These are phyloP conservation scores for Auricularia auricula-judae DNA, from an alignment of 768 basidiomycete species.

Conservation along the genomic window DNA sequence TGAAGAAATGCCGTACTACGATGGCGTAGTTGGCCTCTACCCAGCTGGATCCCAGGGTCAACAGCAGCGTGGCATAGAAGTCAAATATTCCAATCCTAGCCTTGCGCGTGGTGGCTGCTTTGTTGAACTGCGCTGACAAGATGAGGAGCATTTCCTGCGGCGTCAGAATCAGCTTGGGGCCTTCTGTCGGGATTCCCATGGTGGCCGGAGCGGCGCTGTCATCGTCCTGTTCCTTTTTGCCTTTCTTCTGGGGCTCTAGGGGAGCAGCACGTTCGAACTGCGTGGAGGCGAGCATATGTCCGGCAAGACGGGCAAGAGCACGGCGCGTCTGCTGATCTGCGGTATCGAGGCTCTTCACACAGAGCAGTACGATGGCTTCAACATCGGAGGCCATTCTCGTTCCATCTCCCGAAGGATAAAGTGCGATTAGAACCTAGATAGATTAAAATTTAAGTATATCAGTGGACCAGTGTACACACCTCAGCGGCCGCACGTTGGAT, in stretches of 20 bases:
- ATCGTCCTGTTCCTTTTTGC: slow-evolving; percentile 49
- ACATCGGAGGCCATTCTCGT: slow-evolving; percentile 57
- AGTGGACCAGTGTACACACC: slow-evolving; percentile 27
- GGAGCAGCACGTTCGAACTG: slow-evolving; percentile 53
- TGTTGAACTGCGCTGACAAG: slow-evolving; percentile 75
- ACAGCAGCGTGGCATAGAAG: slow-evolving; percentile 71
- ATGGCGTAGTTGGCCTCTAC: slow-evolving; percentile 76
- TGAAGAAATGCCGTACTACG: slow-evolving; percentile 67
- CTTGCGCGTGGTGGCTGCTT: slow-evolving; percentile 51
- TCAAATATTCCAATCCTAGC: slow-evolving; percentile 81
- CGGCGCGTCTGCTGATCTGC: slow-evolving; percentile 79
- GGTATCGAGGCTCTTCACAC: slow-evolving; percentile 64
- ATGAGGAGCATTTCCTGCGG: slow-evolving; percentile 73
- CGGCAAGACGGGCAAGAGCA: slow-evolving; percentile 67
- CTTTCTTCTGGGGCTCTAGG: slow-evolving; percentile 32
- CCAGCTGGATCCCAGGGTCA: slow-evolving; percentile 61
- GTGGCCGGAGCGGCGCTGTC: slow-evolving; percentile 42
- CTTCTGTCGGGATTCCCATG: slow-evolving; percentile 33
- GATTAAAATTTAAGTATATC: slow-evolving; percentile 11
- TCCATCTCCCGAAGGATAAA: slow-evolving; percentile 50
- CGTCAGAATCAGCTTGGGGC: slow-evolving; percentile 56
- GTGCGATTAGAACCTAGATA: slow-evolving; percentile 38
- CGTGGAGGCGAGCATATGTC: slow-evolving; percentile 73
- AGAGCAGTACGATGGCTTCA: slow-evolving; percentile 58
- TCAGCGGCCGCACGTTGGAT: slow-evolving; percentile 79